Percentiles rank a stretch among this genome's conserved stretches.
These are phyloP conservation scores for Anthracocystis setariae DNA, from an alignment of 1,284 basidiomycete species.

Conservation along the genomic window DNA sequence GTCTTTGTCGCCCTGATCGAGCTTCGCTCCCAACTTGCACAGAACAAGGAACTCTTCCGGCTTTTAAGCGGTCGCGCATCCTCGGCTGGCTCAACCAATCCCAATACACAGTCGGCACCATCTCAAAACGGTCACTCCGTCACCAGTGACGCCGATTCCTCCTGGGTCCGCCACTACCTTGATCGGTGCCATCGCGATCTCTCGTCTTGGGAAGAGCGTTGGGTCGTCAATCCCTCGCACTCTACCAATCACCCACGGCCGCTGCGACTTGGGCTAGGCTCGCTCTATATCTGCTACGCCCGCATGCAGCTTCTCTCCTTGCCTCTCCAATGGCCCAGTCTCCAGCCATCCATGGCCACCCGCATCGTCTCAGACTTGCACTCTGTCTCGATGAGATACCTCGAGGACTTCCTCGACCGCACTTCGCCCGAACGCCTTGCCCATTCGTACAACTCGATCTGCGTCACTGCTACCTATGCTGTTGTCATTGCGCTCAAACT, in stretches of 20 bases:
- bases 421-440: slow-evolving; percentile 38
- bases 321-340: slow-evolving; percentile 28
- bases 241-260: slow-evolving; percentile 30
- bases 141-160: slow-evolving; percentile 9
- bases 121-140: not conserved
- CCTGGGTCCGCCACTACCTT: slow-evolving; percentile 32
- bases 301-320: slow-evolving; percentile 46
- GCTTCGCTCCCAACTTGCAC: slow-evolving; percentile 30
- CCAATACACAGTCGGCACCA: not conserved
- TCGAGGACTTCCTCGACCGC: slow-evolving; percentile 38
- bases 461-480: slow-evolving; percentile 41
- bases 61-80: slow-evolving; percentile 27
- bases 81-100: not conserved
- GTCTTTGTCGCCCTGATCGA: slow-evolving; percentile 48
- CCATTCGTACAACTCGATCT: slow-evolving; percentile 47
- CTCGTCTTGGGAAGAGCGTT: slow-evolving; percentile 38
- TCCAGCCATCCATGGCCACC: slow-evolving; percentile 24
- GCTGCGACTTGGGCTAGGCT: slow-evolving; percentile 35
- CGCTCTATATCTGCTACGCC: slow-evolving; percentile 47
- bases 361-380: slow-evolving; percentile 40
- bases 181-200: slow-evolving; percentile 40
- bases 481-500: slow-evolving; percentile 42
- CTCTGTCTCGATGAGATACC: slow-evolving; percentile 35
- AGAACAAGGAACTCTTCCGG: slow-evolving; percentile 44
- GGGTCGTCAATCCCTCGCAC: slow-evolving; percentile 28